Evolutionary conservation across 208 protist species (phyloP), one percentile per base, ranked within the genome.

Genomic region (Trypanosoma platydactyli): DNA sequence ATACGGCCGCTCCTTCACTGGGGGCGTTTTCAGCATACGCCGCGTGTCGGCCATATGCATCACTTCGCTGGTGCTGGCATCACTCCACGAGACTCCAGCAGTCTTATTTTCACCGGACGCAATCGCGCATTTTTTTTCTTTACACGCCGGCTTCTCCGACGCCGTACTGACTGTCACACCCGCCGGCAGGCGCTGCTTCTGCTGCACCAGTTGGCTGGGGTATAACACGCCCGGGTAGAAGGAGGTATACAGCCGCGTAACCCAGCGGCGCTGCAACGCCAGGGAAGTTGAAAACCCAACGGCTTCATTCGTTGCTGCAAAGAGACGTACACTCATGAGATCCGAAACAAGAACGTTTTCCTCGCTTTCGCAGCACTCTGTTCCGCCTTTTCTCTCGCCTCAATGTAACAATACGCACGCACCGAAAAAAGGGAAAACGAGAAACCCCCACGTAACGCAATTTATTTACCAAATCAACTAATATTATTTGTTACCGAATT

Each of bases 211-310:
- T 58, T 96, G 91, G 51, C 69, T 88, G 0, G 91, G 91, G 35
- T 82, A 94, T 5, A 92, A 72, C 27, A 84, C 68, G 1, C 86
- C 88, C 7, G 79, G 64, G 71, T 86, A 96, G 68, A 83, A 96
- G 18, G 88, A 94, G 12, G 91, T 94, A 75, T 96, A 96, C 22
- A 96, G 73, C 15, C 90, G 80, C 22, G 87, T 96, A 29, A 91
- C 72, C 73, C 56, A 66, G 0, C 87, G 82, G 9, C 73, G 64
- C 54, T 82, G 81, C 63, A 80, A 74, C 12, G 22, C 18, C 53
- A 95, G 68, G 0, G 76, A 57, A 56, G 51, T 22, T 20, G 25
- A n/a, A 52, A 51, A 52, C 3, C 46, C 22, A 22, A 33, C 20
- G n/a, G 3, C 29, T 13, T 29, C 24, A 6, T 30, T 57, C 1